Evolutionary conservation across 83 land plant genomes (phyloP).

Genomic region (Picea abies): DNA sequence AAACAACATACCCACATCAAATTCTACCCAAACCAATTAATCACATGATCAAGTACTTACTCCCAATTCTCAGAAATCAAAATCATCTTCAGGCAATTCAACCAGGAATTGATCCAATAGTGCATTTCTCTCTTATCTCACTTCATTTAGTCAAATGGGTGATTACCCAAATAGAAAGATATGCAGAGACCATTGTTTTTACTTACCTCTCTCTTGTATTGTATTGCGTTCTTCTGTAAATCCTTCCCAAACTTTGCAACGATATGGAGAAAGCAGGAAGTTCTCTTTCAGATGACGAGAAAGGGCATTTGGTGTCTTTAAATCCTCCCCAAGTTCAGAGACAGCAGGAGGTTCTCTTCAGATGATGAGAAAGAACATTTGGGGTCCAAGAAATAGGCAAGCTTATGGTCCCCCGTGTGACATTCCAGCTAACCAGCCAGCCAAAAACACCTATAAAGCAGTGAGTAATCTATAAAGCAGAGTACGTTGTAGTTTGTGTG

Average conservation of each 20-base stretch:
- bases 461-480: background rate
- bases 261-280: too few species aligned
- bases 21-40: background rate
- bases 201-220: conserved; percentile 10
- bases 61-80: background rate
- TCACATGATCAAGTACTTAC: background rate
- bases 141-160: background rate
- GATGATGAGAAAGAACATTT: background rate
- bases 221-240: background rate
- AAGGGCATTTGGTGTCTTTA: background rate
- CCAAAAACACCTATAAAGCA: conserved; percentile 11
- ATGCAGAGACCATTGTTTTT: background rate
- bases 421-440: conserved; percentile 18
- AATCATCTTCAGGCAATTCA: conserved; percentile 1
- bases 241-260: too few species aligned
- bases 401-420: background rate
- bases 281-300: background rate
- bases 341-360: background rate
- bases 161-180: background rate
- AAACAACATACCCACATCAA: background rate
- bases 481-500: conserved; percentile 3
- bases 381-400: conserved; percentile 11
- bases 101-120: background rate
- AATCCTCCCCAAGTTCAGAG: background rate
- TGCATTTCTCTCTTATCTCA: background rate